phyloP scores from a whole-genome alignment of 2,329 filamentous ascomycete species.

The Fusarium stilboides region DNA sequence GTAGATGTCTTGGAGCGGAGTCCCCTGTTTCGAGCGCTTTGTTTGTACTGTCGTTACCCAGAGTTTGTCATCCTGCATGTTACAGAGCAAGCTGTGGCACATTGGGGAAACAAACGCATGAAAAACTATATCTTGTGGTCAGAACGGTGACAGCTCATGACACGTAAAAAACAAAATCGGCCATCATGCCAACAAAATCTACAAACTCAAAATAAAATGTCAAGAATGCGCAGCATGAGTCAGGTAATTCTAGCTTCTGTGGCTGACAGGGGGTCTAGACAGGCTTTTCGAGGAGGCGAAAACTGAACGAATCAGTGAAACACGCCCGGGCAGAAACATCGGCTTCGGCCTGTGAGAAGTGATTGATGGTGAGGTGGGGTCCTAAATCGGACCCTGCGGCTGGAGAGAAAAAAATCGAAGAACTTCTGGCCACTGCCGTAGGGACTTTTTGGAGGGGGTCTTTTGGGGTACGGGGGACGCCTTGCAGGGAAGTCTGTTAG shows the following conservation, averaged over 20 bases:
- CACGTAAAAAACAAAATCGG: no score
- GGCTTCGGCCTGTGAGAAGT: slow-evolving; percentile 10
- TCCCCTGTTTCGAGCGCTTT: neutral
- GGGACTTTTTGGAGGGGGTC: slow-evolving; percentile 21
- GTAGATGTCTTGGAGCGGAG: no score
- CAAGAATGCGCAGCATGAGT: slow-evolving; percentile 3
- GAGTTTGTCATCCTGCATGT: neutral
- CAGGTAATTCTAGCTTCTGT: slow-evolving; percentile 12
- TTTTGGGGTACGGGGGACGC: slow-evolving; percentile 20
- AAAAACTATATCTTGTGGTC: no score
- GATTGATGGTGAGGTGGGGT: slow-evolving; percentile 6
- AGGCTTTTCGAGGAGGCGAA: slow-evolving; percentile 27
- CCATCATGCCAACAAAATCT: neutral
- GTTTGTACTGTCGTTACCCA: neutral
- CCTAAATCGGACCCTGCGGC: slow-evolving; percentile 49
- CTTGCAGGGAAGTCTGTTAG: slow-evolving; percentile 42
- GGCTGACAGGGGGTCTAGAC: slow-evolving; percentile 5
- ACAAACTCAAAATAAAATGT: neutral
- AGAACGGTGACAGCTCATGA: no score
- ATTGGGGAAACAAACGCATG: no score
- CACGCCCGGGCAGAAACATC: slow-evolving; percentile 15
- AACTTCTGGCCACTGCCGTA: slow-evolving; percentile 39
- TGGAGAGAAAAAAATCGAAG: slow-evolving; percentile 48
- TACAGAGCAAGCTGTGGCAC: neutral
- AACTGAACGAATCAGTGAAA: slow-evolving; percentile 38